These are phyloP conservation scores for Lepidium africanum DNA, from an alignment of 345 rosid species.

Conservation along the genomic window DNA sequence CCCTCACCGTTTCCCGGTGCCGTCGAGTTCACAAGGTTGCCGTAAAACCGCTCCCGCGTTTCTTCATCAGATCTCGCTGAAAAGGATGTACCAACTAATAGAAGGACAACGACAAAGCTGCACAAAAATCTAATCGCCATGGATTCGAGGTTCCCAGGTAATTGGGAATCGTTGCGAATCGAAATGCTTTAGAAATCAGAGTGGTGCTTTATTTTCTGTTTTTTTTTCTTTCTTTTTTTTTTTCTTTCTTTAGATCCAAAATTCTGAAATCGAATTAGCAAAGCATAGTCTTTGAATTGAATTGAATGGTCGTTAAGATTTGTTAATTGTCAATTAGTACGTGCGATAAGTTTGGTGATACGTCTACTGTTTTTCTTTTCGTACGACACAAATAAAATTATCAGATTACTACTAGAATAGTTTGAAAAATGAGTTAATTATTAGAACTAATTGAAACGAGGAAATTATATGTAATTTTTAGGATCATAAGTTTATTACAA, in stretches of 20 bases:
- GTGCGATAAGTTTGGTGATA: neutral
- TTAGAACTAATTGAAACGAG: too few species aligned
- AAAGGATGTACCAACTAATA: slow-evolving; percentile 13
- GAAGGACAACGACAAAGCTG: slow-evolving; percentile 29
- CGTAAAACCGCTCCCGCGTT: slow-evolving; percentile 83
- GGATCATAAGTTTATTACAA: too few species aligned
- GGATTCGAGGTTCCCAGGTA: slow-evolving; percentile 4
- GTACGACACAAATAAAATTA: too few species aligned
- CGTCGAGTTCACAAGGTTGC: slow-evolving; percentile 65
- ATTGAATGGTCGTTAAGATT: neutral
- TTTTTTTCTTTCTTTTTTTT: too few species aligned
- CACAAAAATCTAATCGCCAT: slow-evolving; percentile 33
- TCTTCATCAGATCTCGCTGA: slow-evolving; percentile 84
- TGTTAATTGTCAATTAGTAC: neutral
- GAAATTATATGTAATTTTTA: too few species aligned
- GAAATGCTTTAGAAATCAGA: neutral
- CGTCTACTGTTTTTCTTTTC: neutral
- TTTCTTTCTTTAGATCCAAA: slow-evolving; percentile 3
- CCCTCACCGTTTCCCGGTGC: slow-evolving; percentile 57
- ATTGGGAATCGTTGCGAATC: slow-evolving; percentile 4
- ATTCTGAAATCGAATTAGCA: neutral
- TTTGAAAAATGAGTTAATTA: too few species aligned
- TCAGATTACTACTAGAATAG: too few species aligned
- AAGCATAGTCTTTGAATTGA: neutral
- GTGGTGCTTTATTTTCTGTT: neutral